A percentile compares a stretch with the other conserved stretches of the same genome.
phyloP scores from a whole-genome alignment of 139 green algal species.

The Spirogloea muscicola region DNA sequence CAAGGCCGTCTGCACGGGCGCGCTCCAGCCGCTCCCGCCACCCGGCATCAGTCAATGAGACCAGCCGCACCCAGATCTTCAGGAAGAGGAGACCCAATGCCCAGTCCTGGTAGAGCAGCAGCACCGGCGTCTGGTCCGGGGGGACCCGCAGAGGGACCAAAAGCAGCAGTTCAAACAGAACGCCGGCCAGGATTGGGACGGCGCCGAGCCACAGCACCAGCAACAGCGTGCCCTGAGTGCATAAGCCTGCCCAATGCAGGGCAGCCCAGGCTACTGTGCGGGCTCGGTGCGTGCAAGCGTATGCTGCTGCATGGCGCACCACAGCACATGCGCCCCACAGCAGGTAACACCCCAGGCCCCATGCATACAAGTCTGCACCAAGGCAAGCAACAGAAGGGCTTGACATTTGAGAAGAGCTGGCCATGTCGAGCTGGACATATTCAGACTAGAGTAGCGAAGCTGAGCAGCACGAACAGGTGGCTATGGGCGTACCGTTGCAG shows the following conservation, averaged over 20 bases:
- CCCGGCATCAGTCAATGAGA: constrained; percentile 11
- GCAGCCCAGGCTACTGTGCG: background rate
- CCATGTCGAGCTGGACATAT: too few relatives aligned
- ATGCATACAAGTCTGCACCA: constrained; percentile 47
- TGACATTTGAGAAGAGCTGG: background rate
- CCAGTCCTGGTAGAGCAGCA: constrained; percentile 57
- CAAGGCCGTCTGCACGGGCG: constrained; percentile 23
- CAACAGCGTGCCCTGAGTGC: constrained; percentile 3
- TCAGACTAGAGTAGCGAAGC: too few relatives aligned
- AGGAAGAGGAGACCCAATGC: constrained; percentile 47
- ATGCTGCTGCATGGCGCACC: constrained; percentile 1
- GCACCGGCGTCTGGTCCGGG: constrained; percentile 38
- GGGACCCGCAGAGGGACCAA: constrained; percentile 50
- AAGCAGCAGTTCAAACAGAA: constrained; percentile 34
- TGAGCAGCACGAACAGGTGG: constrained; percentile 3
- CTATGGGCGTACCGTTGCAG: constrained; percentile 32
- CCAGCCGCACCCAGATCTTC: constrained; percentile 46
- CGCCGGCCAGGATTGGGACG: constrained; percentile 24
- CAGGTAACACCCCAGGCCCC: constrained; percentile 47
- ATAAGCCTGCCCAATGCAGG: constrained; percentile 7
- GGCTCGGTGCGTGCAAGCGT: constrained; percentile 9
- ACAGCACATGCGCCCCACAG: constrained; percentile 42
- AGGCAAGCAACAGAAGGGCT: background rate
- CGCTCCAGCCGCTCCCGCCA: constrained; percentile 29
- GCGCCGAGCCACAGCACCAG: constrained; percentile 29